Evolutionary conservation across 2,329 filamentous ascomycete species (phyloP).

Genomic region (Immersiporthe knoxdaviesiana): DNA sequence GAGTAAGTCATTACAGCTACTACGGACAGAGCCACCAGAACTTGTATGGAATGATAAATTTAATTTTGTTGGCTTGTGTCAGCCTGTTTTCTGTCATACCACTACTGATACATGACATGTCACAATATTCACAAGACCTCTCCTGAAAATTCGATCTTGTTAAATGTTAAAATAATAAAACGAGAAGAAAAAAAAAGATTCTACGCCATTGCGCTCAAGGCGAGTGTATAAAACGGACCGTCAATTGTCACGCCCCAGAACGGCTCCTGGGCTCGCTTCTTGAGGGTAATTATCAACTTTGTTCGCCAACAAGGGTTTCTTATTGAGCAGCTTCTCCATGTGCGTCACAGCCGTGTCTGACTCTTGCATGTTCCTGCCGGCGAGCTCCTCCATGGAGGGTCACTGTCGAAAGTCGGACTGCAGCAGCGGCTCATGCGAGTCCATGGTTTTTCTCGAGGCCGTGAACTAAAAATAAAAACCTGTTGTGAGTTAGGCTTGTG

Average conservation of each 20-base stretch:
- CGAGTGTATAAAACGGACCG: slow-evolving; percentile 46
- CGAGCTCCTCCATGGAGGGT: neutral
- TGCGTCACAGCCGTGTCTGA: neutral
- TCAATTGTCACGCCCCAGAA: slow-evolving; percentile 73
- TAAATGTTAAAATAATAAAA: too few relatives aligned
- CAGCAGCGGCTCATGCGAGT: neutral
- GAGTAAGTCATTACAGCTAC: too few relatives aligned
- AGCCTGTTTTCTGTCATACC: neutral
- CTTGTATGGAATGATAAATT: too few relatives aligned
- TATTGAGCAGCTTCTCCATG: neutral
- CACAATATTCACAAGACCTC: too few relatives aligned
- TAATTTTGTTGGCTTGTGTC: neutral
- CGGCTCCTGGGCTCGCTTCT: slow-evolving; percentile 53
- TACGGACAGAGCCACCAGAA: too few relatives aligned
- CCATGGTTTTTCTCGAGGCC: neutral
- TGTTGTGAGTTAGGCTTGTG: neutral
- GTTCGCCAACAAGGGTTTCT: neutral
- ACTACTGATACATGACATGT: neutral
- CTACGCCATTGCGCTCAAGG: neutral
- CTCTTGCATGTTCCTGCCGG: neutral
- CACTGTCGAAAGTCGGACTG: neutral
- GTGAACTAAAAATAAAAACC: neutral
- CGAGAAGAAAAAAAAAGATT: too few relatives aligned
- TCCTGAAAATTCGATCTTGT: slow-evolving; percentile 41
- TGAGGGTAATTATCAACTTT: slow-evolving; percentile 54